Evolutionary conservation across 352 stramenopile genomes (phyloP).

Genomic region (Pythium vanterpoolii): DNA sequence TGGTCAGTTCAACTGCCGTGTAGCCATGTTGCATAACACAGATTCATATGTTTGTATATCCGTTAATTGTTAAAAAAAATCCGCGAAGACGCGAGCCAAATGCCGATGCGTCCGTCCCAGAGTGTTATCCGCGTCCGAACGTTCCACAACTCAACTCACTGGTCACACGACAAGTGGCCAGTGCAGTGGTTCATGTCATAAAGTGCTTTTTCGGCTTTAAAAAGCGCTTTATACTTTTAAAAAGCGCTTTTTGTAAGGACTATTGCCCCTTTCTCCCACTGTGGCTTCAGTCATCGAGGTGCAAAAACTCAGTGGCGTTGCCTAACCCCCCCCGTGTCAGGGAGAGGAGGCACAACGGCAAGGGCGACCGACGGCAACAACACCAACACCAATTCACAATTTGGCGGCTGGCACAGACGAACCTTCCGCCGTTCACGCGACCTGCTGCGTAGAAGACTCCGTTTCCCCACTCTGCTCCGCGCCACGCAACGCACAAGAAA

Average conservation of each 20-base stretch:
- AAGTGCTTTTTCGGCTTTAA: too few relatives aligned
- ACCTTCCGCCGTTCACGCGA: background rate
- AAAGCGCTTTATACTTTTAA: background rate
- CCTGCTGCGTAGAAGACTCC: background rate
- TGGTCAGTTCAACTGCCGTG: too few relatives aligned
- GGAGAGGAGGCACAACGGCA: background rate
- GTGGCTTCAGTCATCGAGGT: constrained; percentile 5
- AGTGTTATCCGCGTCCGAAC: constrained; percentile 6
- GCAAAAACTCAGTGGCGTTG: constrained; percentile 8
- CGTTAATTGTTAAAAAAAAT: constrained; percentile 7
- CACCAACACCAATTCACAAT: constrained; percentile 3
- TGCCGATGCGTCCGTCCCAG: background rate
- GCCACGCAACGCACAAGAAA: background rate
- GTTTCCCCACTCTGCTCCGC: background rate
- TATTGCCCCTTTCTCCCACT: background rate
- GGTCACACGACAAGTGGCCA: constrained; percentile 8
- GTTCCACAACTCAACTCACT: background rate
- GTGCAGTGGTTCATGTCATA: background rate
- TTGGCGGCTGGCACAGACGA: background rate
- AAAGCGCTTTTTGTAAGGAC: constrained; percentile 4
- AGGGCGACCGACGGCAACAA: background rate
- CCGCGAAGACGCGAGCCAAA: background rate
- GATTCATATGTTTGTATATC: background rate
- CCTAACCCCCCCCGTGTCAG: too few relatives aligned
- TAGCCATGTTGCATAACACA: constrained; percentile 12